Conservation (phyloP, 2,329 filamentous ascomycete genomes). For the Alternaria atra region DNA sequence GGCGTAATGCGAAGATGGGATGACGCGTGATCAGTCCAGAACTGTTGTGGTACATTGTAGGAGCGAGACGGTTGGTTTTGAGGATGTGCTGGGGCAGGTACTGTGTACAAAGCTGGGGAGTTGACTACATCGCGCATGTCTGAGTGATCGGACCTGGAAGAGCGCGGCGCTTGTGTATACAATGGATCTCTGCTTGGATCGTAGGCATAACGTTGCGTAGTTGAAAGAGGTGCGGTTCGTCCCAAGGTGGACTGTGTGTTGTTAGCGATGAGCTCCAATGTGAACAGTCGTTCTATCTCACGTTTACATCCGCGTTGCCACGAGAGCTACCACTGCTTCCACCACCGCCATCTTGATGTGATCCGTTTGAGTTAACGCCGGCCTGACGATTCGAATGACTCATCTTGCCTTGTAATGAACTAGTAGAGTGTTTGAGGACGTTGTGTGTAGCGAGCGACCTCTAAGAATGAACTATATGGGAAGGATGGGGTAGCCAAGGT, state of each 20-base stretch:
- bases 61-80: background rate
- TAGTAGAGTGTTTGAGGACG: background rate
- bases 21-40: background rate
- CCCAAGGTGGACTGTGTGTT: background rate
- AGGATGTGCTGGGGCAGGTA: background rate
- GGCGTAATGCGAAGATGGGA: background rate
- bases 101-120: background rate
- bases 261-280: background rate
- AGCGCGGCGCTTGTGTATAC: background rate
- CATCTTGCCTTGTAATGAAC: background rate
- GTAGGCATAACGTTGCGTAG: background rate
- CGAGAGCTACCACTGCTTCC: background rate
- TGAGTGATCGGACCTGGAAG: background rate
- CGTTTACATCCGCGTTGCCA: background rate
- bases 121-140: background rate
- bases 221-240: background rate
- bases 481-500: background rate
- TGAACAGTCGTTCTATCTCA: background rate
- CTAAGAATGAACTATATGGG: background rate
- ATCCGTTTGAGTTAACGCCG: background rate
- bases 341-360: background rate
- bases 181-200: background rate
- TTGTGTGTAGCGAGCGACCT: background rate
- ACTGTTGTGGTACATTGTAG: background rate
- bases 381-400: background rate